phyloP scores from a whole-genome alignment of 257 asterid species.

The Mentha longifolia region DNA sequence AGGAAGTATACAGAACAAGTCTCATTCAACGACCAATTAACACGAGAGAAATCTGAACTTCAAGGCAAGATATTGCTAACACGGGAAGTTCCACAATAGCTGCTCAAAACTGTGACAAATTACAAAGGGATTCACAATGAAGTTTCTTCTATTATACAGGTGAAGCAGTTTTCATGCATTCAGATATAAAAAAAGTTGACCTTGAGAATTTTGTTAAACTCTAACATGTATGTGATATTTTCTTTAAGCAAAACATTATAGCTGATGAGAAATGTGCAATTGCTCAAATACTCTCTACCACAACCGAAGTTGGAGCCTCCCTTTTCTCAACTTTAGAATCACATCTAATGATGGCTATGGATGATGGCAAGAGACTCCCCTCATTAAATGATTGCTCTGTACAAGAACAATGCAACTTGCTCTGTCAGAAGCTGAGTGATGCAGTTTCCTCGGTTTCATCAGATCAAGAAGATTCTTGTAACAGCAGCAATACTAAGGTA shows the following conservation, averaged over 20 bases:
- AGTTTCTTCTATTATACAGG: constrained; percentile 66
- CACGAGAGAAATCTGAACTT: constrained; percentile 59
- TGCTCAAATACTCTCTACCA: constrained; percentile 63
- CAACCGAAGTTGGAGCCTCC: constrained; percentile 66
- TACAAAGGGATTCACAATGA: constrained; percentile 69
- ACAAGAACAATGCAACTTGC: constrained; percentile 57
- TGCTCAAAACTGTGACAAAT: constrained; percentile 54
- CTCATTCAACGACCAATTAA: constrained; percentile 55
- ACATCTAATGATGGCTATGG: constrained; percentile 49
- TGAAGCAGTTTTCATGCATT: constrained; percentile 34
- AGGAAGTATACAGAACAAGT: constrained; percentile 55
- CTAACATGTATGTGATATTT: constrained; percentile 18
- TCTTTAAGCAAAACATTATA: constrained; percentile 53
- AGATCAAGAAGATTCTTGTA: constrained; percentile 41
- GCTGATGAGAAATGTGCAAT: constrained; percentile 61
- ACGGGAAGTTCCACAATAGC: constrained; percentile 59
- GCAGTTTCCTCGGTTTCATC: constrained; percentile 56
- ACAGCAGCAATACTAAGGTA: constrained; percentile 73
- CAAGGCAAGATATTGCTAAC: constrained; percentile 57
- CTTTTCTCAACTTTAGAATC: constrained; percentile 78
- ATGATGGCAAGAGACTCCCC: constrained; percentile 43
- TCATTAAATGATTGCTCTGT: constrained; percentile 38
- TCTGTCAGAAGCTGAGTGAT: constrained; percentile 61
- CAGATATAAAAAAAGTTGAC: constrained; percentile 18
- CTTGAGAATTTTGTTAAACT: not conserved